These are phyloP conservation scores for Tritrichomonas musculus DNA, from an alignment of 208 protist genomes.

Conservation along the genomic window DNA sequence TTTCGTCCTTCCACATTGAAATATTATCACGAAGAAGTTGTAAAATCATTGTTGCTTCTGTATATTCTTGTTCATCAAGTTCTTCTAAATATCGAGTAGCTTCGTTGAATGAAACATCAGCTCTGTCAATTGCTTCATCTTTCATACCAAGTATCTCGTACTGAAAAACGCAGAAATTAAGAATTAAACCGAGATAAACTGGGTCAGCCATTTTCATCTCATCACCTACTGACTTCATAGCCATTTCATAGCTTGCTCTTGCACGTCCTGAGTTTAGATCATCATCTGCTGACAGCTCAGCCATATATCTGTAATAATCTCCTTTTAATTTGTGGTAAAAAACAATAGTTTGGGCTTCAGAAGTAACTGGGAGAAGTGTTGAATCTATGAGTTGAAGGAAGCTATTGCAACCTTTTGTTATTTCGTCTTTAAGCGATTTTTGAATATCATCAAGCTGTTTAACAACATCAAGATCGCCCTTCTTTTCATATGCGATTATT, in stretches of 20 bases:
- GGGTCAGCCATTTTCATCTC: neutral
- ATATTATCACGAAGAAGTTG: constrained; percentile 66
- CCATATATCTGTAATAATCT: constrained; percentile 1
- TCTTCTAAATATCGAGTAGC: constrained; percentile 61
- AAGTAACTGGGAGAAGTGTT: neutral
- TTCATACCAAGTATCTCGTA: constrained; percentile 43
- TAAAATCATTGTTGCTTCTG: constrained; percentile 68
- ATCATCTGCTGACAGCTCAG: neutral
- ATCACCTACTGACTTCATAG: neutral
- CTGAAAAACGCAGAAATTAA: constrained; percentile 61
- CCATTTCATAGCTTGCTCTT: constrained; percentile 39
- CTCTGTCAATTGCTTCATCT: constrained; percentile 40
- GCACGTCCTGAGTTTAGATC: neutral
- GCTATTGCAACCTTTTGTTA: neutral
- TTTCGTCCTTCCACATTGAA: constrained; percentile 46
- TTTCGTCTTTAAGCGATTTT: too few relatives aligned
- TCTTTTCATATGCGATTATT: too few relatives aligned
- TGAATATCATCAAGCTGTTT: too few relatives aligned
- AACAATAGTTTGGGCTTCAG: neutral
- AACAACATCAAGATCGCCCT: too few relatives aligned
- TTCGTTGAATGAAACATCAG: constrained; percentile 52
- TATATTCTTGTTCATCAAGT: constrained; percentile 61
- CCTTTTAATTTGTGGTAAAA: constrained; percentile 9
- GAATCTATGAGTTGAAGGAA: neutral
- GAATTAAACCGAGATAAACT: constrained; percentile 54